Evolutionary conservation across 306 rosid species (phyloP), one percentile per base, ranked within the genome.

Genomic region (Malus fusca): DNA sequence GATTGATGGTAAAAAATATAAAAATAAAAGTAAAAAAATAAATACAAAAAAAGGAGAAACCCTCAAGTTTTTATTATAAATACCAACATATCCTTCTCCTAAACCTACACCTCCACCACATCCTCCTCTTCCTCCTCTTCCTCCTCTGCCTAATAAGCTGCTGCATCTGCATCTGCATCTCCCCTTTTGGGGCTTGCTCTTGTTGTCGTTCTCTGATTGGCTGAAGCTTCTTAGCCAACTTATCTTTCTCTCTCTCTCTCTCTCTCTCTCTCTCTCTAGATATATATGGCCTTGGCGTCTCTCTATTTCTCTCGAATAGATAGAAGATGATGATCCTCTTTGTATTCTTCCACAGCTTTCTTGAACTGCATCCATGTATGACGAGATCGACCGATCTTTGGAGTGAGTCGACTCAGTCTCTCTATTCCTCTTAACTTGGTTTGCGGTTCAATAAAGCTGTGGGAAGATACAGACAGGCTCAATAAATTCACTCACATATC

Each of bases 271-370:
- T 35, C 40, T 1, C 42, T 37, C 44, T 40, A 14, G 19, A 48
- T 33, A 22, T 60, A 4, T 22, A 30, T 64, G 33, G 66, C 66
- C 7, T 63, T 63, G 74, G 72, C 40, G 68, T 61, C 63, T 23
- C 63, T 22, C 17, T 58, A 2, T 22, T 23, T 55, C 43, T 23
- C 14, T 26, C 65, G 59, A 48, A 48, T 15, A 6, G 21, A 48
- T 48, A 15, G 17, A 23, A 33, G 77, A 42, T 26, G 68, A 65
- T 74, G 76, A 80, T 76, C 84, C 97, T 96, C 86, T 88, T 86
- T 86, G 92, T 90, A 89, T 92, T 92, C 88, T 96, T 96, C 99
- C 99, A 96, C 99, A 96, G 99, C 99, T 96, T 96, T 96, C 99
- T 96, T 96, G 99, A 96, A 96, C 99, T 90, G 99, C 99, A 90